Percentiles rank a stretch among this genome's conserved stretches.
These are phyloP conservation scores for Oryza australiensis DNA, from an alignment of 176 grass and related monocot species.

Conservation along the genomic window DNA sequence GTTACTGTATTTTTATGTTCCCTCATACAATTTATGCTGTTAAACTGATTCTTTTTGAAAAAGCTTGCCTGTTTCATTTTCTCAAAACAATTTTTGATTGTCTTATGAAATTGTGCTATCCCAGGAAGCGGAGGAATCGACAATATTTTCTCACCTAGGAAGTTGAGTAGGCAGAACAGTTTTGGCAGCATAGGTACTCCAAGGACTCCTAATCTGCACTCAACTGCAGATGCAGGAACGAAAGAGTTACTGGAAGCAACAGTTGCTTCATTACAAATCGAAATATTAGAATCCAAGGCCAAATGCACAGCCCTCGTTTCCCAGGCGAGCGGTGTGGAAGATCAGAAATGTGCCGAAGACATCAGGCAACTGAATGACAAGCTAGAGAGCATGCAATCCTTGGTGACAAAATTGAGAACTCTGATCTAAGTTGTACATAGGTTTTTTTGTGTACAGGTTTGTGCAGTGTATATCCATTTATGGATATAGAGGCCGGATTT, in stretches of 20 bases:
- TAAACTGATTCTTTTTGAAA: neutral
- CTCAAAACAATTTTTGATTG: neutral
- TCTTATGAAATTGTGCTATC: slow-evolving; percentile 29
- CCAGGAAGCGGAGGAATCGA: slow-evolving; percentile 82
- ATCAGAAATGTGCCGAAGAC: slow-evolving; percentile 42
- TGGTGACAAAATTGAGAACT: slow-evolving; percentile 66
- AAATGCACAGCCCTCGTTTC: slow-evolving; percentile 61
- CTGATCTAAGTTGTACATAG: slow-evolving; percentile 51
- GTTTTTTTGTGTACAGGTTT: slow-evolving; percentile 37
- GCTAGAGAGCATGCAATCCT: slow-evolving; percentile 83
- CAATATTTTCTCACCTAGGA: slow-evolving; percentile 65
- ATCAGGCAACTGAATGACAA: slow-evolving; percentile 60
- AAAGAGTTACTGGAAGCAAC: slow-evolving; percentile 67
- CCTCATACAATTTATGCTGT: too few species aligned
- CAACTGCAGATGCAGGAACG: slow-evolving; percentile 22
- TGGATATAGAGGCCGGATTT: too few species aligned
- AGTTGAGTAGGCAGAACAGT: slow-evolving; percentile 84
- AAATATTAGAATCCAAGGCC: slow-evolving; percentile 70
- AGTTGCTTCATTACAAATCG: slow-evolving; percentile 62
- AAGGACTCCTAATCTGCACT: slow-evolving; percentile 53
- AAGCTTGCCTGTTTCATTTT: neutral
- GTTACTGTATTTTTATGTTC: neutral
- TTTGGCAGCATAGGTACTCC: slow-evolving; percentile 74
- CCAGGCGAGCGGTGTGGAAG: slow-evolving; percentile 37
- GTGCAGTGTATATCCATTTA: neutral